Evolutionary conservation across 1,284 basidiomycete genomes (phyloP).

Genomic region (Volvariella surrecta): DNA sequence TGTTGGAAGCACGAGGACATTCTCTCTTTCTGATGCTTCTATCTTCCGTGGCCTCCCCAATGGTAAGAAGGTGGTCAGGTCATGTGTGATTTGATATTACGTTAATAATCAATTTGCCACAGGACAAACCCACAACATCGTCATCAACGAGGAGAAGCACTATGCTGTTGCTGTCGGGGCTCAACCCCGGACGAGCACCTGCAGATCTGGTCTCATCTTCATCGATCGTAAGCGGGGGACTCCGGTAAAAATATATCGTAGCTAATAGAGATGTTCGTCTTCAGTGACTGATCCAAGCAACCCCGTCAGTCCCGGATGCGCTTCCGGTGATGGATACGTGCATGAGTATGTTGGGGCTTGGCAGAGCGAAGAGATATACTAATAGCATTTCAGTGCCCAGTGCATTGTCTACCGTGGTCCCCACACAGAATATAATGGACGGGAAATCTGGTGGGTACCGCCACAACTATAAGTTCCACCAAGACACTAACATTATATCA

Average conservation of each 20-base stretch:
- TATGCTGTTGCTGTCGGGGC: slow-evolving; percentile 6
- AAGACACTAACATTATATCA: neutral
- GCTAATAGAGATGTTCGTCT: neutral
- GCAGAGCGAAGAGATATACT: neutral
- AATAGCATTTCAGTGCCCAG: slow-evolving; percentile 9
- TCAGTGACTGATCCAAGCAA: slow-evolving; percentile 16
- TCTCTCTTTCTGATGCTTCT: slow-evolving; percentile 10
- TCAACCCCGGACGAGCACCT: slow-evolving; percentile 3
- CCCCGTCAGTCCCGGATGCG: slow-evolving; percentile 16
- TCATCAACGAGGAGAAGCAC: slow-evolving; percentile 3
- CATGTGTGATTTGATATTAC: too few relatives aligned
- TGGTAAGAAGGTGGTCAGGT: slow-evolving; percentile 1
- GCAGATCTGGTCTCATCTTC: slow-evolving; percentile 6
- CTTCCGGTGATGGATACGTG: slow-evolving; percentile 20
- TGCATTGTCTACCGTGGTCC: slow-evolving; percentile 17
- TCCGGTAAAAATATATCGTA: neutral
- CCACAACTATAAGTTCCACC: too few relatives aligned
- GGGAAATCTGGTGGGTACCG: slow-evolving; percentile 11
- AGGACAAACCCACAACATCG: slow-evolving; percentile 7
- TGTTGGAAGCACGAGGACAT: slow-evolving; percentile 2
- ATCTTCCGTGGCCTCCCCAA: slow-evolving; percentile 17
- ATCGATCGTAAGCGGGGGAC: neutral
- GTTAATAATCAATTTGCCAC: too few relatives aligned
- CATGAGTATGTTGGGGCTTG: slow-evolving; percentile 13
- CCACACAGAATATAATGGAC: slow-evolving; percentile 13